Conservation (phyloP, 805 yeast species). For the Lachancea fermentati region DNA sequence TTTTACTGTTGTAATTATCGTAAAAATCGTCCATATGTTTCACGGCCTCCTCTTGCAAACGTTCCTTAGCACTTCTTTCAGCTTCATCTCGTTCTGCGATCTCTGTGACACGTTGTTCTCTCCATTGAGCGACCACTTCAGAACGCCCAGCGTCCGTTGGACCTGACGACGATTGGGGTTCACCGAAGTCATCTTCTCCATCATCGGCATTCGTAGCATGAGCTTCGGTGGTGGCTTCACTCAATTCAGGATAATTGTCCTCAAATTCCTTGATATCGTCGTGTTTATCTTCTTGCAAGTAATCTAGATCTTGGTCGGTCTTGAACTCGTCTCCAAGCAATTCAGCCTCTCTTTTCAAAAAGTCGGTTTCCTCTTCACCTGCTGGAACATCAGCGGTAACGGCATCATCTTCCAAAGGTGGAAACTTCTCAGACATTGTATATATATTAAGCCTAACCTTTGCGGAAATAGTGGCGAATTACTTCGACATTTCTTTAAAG, state of each 20-base stretch:
- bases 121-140: slow-evolving; percentile 70
- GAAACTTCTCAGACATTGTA: slow-evolving; percentile 69
- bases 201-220: slow-evolving; percentile 19
- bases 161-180: slow-evolving; percentile 20
- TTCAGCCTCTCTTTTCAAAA: slow-evolving; percentile 63
- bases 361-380: slow-evolving; percentile 45
- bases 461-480: no score
- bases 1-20: slow-evolving; percentile 81
- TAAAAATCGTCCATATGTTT: slow-evolving; percentile 87
- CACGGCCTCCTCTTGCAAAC: slow-evolving; percentile 68
- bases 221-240: slow-evolving; percentile 7
- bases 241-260: slow-evolving; percentile 52
- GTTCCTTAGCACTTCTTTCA: slow-evolving; percentile 56
- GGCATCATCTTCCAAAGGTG: slow-evolving; percentile 51
- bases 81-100: slow-evolving; percentile 73
- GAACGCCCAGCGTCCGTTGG: slow-evolving; percentile 26
- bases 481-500: no score
- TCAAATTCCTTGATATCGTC: slow-evolving; percentile 53
- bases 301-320: slow-evolving; percentile 54
- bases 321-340: slow-evolving; percentile 66
- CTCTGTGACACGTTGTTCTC: slow-evolving; percentile 70
- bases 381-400: slow-evolving; percentile 27
- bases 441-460: no score
- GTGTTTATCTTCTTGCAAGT: slow-evolving; percentile 36
- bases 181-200: slow-evolving; percentile 41